Percentiles rank a stretch among this genome's conserved stretches.
phyloP scores from a whole-genome alignment of 306 rosid species.

The Albizia julibrissin region DNA sequence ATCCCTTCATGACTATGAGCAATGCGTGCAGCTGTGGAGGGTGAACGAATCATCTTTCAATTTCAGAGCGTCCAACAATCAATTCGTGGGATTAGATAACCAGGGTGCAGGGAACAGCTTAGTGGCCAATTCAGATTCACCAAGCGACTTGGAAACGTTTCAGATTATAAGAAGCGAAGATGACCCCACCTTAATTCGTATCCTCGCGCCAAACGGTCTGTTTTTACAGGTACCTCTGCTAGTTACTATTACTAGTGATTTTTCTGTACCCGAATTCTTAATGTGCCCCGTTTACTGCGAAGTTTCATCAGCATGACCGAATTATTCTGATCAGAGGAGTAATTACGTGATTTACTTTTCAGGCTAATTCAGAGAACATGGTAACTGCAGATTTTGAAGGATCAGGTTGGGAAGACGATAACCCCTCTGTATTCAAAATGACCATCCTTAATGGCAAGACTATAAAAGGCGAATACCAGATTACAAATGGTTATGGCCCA shows the following conservation, averaged over 20 bases:
- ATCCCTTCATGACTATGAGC: not conserved
- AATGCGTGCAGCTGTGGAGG: conserved; percentile 60
- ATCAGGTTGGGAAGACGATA: conserved; percentile 56
- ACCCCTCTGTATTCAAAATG: conserved; percentile 69
- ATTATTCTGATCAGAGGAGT: not conserved
- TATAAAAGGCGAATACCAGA: conserved; percentile 64
- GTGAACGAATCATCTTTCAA: conserved; percentile 54
- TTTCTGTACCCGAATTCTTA: not conserved
- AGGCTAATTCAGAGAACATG: conserved; percentile 47
- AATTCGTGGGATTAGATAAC: conserved; percentile 47
- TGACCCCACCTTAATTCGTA: conserved; percentile 47
- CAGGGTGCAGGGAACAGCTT: conserved; percentile 33
- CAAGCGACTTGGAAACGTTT: conserved; percentile 51
- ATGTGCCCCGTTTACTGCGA: not conserved
- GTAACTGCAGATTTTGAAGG: conserved; percentile 53
- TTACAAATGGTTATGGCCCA: conserved; percentile 75
- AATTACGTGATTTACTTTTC: not conserved
- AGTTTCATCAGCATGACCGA: not conserved
- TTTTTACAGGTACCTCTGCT: conserved; percentile 55
- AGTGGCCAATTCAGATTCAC: conserved; percentile 41
- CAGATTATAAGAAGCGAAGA: conserved; percentile 48
- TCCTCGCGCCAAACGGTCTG: conserved; percentile 54
- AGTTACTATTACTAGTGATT: not conserved
- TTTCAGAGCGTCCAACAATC: conserved; percentile 56
- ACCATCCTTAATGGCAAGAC: conserved; percentile 31